Evolutionary conservation across 306 rosid species (phyloP).

Genomic region (Malus asiatica): DNA sequence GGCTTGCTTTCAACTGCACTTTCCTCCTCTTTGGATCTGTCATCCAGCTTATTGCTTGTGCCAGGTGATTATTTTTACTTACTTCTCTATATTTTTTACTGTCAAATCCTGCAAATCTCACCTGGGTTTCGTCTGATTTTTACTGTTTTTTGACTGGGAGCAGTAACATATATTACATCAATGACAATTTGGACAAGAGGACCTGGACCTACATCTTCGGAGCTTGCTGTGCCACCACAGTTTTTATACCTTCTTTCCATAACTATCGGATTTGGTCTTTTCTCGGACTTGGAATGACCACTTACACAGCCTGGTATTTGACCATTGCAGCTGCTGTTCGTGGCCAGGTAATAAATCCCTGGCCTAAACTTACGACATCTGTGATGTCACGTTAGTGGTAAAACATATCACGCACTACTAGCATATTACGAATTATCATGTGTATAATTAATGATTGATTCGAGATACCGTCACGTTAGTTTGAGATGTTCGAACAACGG

Average conservation of each 20-base stretch:
- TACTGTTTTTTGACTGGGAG: background rate
- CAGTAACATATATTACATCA: conserved; percentile 93
- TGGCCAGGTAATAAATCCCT: conserved; percentile 60
- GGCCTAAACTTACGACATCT: background rate
- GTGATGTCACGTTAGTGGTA: background rate
- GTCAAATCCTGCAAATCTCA: background rate
- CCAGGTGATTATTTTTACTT: conserved; percentile 45
- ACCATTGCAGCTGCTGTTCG: conserved; percentile 56
- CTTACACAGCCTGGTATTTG: conserved; percentile 95
- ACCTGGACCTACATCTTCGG: conserved; percentile 98
- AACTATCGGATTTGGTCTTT: conserved; percentile 97
- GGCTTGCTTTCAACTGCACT: conserved; percentile 95
- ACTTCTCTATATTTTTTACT: background rate
- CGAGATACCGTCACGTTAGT: too few relatives aligned
- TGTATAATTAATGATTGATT: background rate
- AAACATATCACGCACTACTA: background rate
- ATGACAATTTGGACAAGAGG: conserved; percentile 84
- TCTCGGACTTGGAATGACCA: conserved; percentile 95
- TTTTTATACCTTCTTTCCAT: conserved; percentile 95
- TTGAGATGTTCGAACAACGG: too few relatives aligned
- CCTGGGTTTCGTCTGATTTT: background rate
- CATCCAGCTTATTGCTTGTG: conserved; percentile 97
- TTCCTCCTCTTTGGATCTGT: conserved; percentile 97
- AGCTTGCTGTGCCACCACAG: conserved; percentile 97
- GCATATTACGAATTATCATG: too few relatives aligned